Conservation (phyloP, 2,329 filamentous ascomycete species). For the Anthostomella pinea region DNA sequence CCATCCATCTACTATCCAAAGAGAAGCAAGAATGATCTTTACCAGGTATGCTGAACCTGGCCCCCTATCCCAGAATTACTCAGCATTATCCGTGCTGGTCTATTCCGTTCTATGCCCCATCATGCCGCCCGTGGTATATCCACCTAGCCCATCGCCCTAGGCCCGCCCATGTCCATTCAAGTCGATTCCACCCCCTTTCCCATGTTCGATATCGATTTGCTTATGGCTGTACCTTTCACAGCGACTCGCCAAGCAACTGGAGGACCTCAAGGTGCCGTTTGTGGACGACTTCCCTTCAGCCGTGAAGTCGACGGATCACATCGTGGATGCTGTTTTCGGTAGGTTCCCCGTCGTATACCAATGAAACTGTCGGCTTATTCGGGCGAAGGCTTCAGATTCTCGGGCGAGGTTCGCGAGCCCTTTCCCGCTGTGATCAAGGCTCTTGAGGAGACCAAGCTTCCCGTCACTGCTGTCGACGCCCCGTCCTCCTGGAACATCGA, state of each 20-base stretch:
- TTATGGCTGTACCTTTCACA: constrained; percentile 35
- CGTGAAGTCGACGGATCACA: constrained; percentile 67
- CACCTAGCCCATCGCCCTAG: not conserved
- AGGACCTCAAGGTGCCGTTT: constrained; percentile 80
- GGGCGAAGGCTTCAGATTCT: constrained; percentile 78
- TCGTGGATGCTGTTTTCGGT: constrained; percentile 94
- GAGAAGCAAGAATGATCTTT: constrained; percentile 83
- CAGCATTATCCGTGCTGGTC: not conserved
- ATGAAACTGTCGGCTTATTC: constrained; percentile 15
- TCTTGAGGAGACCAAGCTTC: constrained; percentile 68
- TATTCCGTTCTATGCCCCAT: not conserved
- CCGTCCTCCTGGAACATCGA: constrained; percentile 96
- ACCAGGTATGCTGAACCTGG: constrained; percentile 57
- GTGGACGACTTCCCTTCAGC: constrained; percentile 72
- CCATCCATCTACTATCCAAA: constrained; percentile 93
- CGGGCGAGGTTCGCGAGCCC: constrained; percentile 86
- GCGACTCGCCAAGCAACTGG: constrained; percentile 81
- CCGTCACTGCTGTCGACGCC: constrained; percentile 86
- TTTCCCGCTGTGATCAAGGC: constrained; percentile 79
- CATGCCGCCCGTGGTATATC: not conserved
- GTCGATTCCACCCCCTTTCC: not conserved
- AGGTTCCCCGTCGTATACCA: constrained; percentile 24
- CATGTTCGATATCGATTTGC: constrained; percentile 1
- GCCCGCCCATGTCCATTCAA: too few relatives aligned
- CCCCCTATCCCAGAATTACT: not conserved